Base-by-base conservation (phyloP, 2,329 filamentous ascomycete genomes). In the Furcasterigmium furcatum region DNA sequence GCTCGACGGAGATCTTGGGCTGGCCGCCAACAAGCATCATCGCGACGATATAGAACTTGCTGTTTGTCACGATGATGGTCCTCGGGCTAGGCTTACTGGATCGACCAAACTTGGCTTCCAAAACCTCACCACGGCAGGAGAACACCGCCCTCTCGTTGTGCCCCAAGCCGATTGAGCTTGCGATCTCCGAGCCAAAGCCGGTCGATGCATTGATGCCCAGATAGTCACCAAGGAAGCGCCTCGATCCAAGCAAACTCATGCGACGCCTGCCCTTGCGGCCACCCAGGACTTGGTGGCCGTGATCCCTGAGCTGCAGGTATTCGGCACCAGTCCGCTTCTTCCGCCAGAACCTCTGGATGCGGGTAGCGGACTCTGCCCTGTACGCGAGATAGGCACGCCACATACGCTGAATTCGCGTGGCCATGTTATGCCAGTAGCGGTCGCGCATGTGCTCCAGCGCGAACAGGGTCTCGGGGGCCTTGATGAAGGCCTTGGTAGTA, bases 341-440 rank as follows among this genome's bases (percentile, higher is more conserved):
- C 58, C 92, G 82, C 91, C 91, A 99, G 73, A 96, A 91, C 35
- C 90, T 81, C 64, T 97, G 94, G 54, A 99, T 97, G 27, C 94
- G 83, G 13, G 87, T 96, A 7, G 94, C 94, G 48, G 89, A 94
- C 67, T 99, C 94, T 21, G 84, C 87, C 38, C 94, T 83, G 67
- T 97, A 97, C 5, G 92, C 85, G 34, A 97, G 78, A 61, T 96
- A 97, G 43, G 95, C 95, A 58, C 94, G 82, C 94, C 94, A 99
- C 61, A 95, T 94, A 55, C 94, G 82, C 70, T 99, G 94, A 48
- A 99, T 97, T 48, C 94, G 84, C 49, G 92, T 95, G 4, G 94
- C 94, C 94, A 99, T 97, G 70, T 97, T 99, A 68, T 97, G 92
- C 92, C 92, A 97, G 68, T 97, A 99, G 46, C 89, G 80, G 63